Evolutionary conservation across 2,329 filamentous ascomycete genomes (phyloP), one percentile per base, ranked within the genome.

Genomic region (Stemphylium lycopersici): DNA sequence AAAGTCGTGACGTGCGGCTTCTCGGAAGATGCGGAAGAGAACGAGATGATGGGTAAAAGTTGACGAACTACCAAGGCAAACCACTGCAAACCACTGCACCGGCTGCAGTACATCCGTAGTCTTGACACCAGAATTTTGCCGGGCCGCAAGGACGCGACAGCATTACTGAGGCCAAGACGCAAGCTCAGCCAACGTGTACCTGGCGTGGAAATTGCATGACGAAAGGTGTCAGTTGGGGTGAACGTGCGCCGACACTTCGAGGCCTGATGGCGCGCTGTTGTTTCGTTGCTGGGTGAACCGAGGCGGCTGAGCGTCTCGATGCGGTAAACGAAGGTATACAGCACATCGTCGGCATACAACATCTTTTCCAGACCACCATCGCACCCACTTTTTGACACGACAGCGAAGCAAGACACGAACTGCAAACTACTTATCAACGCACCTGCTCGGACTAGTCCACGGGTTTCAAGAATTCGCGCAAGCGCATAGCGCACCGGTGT

Each of bases 261-360:
- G 38, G 29, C 32, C n/a, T 36, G 52, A 34, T 43, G 33, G 18
- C 40, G 46, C 24, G 38, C 32, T 15, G 33, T 4, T 29, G 26
- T 29, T 29, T 36, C 22, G 52, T 55, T 55, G 60, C 60, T 63
- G 48, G 60, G 60, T 62, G 57, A 62, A 61, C 58, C 20, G 49
- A 6, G 22, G 4, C n/a, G 43, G 49, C 41, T 22, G 41, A 52
- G 48, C 41, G 42, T 26, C 10, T 24, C 22, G n/a, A 41, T 34
- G 48, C 39, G 20, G 39, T 26, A 26, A 29, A 46, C 38, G 12
- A 47, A 12, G 12, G 34, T 20, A 22, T 40, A 47, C 42, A 45
- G 24, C 42, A 36, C 49, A 32, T 33, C 29, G 20, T 47, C 36
- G 29, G 20, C 47, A 26, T 37, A 42, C 24, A 40, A 50, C 52